A percentile compares a stretch with the other conserved stretches of the same genome.
phyloP scores from a whole-genome alignment of 1,284 basidiomycete genomes.

The Boletus calvinii region DNA sequence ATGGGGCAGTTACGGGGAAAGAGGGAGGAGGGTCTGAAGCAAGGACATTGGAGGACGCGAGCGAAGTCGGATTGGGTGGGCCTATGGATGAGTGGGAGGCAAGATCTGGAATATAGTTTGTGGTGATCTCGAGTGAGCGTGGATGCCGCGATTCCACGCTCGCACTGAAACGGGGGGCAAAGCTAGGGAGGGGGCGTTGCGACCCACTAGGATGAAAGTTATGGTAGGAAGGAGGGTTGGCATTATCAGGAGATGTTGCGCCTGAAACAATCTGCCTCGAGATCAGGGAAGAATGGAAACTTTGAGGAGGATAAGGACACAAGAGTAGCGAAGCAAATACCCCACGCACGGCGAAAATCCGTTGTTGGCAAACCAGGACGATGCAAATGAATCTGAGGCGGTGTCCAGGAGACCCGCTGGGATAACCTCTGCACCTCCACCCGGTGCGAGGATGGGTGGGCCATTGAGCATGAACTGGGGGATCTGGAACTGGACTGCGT shows the following conservation, averaged over 20 bases:
- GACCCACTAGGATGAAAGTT: background rate
- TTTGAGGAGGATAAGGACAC: slow-evolving; percentile 20
- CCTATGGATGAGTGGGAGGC: background rate
- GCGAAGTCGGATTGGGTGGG: slow-evolving; percentile 1
- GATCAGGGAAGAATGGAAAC: slow-evolving; percentile 24
- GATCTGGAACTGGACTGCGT: too few relatives aligned
- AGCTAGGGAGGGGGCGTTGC: background rate
- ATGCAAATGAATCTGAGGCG: slow-evolving; percentile 32
- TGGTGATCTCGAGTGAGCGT: slow-evolving; percentile 1
- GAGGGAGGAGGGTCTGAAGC: background rate
- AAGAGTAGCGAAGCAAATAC: slow-evolving; percentile 10
- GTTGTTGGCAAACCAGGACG: slow-evolving; percentile 51
- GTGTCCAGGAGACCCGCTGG: slow-evolving; percentile 38
- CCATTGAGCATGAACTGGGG: too few relatives aligned
- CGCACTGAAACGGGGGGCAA: background rate
- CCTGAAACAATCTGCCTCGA: slow-evolving; percentile 14
- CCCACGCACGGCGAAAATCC: slow-evolving; percentile 37
- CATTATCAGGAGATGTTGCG: background rate
- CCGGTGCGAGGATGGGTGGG: too few relatives aligned
- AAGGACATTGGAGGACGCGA: too few relatives aligned
- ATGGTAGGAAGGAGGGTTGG: background rate
- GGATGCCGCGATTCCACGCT: slow-evolving; percentile 5
- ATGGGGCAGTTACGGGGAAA: slow-evolving; percentile 18
- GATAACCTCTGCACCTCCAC: too few relatives aligned
- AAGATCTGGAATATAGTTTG: slow-evolving; percentile 4